Conservation (phyloP, 1,284 basidiomycete species). For the Apiotrichum porosum region DNA sequence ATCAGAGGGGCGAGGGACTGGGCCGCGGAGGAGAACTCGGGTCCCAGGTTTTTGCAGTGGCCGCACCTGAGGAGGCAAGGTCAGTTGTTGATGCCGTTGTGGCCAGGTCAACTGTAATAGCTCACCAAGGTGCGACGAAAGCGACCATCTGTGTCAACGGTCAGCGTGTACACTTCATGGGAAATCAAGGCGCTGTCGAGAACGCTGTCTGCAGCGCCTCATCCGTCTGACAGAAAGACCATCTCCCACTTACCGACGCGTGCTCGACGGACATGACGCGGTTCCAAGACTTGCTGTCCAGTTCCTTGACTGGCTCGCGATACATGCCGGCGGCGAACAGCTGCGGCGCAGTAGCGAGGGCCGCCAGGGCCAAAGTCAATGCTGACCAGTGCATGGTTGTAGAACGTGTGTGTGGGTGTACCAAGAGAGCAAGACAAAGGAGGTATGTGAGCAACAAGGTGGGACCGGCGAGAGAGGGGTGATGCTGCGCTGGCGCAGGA, state of each 20-base stretch:
- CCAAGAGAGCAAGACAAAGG: no score
- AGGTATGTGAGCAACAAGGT: no score
- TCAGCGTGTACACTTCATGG: slow-evolving; percentile 4
- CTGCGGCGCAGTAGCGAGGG: background rate
- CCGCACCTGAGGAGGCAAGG: slow-evolving; percentile 45
- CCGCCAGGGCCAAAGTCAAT: slow-evolving; percentile 6
- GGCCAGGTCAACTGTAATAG: no score
- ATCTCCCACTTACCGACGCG: slow-evolving; percentile 45
- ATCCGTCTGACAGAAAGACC: background rate
- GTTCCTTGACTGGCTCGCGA: slow-evolving; percentile 65
- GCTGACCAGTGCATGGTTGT: slow-evolving; percentile 12
- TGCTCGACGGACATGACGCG: slow-evolving; percentile 72
- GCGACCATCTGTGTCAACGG: slow-evolving; percentile 60
- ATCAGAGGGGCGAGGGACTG: slow-evolving; percentile 72
- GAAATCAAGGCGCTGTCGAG: no score
- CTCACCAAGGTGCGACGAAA: slow-evolving; percentile 83
- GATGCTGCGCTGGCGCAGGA: background rate
- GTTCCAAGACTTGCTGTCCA: slow-evolving; percentile 68
- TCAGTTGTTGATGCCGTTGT: no score
- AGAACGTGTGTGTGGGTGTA: background rate
- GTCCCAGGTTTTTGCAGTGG: slow-evolving; percentile 82
- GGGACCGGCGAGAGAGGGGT: background rate
- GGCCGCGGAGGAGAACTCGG: slow-evolving; percentile 80
- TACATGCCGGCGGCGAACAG: slow-evolving; percentile 69
- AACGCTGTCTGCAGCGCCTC: background rate